Evolutionary conservation across 1,139 yeast genomes (phyloP).

Genomic region (Debaryomycetaceae sp.): DNA sequence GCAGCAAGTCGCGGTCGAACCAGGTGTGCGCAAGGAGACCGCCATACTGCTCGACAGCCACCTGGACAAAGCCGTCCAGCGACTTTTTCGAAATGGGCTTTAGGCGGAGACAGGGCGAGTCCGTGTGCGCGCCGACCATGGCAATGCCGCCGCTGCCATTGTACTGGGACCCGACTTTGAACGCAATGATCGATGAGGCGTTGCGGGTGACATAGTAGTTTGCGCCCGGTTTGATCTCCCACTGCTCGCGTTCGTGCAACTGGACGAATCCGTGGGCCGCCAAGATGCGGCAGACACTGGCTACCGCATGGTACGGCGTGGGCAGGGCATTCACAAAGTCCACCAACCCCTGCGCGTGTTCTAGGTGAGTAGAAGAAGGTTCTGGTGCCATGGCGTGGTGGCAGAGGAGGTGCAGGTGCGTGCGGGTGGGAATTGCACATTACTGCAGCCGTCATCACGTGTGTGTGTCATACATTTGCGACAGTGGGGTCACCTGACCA

Average conservation of each 20-base stretch:
- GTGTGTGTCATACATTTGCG: too few relatives aligned
- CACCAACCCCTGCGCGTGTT: constrained; percentile 51
- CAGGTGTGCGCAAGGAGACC: constrained; percentile 90
- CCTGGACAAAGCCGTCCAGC: constrained; percentile 72
- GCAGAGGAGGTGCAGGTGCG: too few relatives aligned
- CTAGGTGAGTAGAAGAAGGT: constrained; percentile 5
- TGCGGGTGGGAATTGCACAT: too few relatives aligned
- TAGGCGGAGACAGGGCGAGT: constrained; percentile 83
- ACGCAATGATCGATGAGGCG: constrained; percentile 80
- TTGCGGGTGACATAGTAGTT: constrained; percentile 80
- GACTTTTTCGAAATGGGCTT: constrained; percentile 78
- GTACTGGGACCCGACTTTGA: constrained; percentile 68
- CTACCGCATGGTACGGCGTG: constrained; percentile 91
- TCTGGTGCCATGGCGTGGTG: too few relatives aligned
- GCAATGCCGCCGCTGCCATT: constrained; percentile 76
- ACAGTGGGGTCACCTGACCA: too few relatives aligned
- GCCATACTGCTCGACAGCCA: constrained; percentile 92
- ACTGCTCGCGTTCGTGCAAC: constrained; percentile 60
- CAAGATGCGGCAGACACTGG: constrained; percentile 45
- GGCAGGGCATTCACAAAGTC: constrained; percentile 79
- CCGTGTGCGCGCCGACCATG: constrained; percentile 90
- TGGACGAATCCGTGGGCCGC: constrained; percentile 57
- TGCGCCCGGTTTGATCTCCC: constrained; percentile 54
- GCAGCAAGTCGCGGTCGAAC: constrained; percentile 87
- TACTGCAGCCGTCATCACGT: too few relatives aligned